phyloP scores from a whole-genome alignment of 2,329 filamentous ascomycete genomes.

The Aspergillus sclerotialis region DNA sequence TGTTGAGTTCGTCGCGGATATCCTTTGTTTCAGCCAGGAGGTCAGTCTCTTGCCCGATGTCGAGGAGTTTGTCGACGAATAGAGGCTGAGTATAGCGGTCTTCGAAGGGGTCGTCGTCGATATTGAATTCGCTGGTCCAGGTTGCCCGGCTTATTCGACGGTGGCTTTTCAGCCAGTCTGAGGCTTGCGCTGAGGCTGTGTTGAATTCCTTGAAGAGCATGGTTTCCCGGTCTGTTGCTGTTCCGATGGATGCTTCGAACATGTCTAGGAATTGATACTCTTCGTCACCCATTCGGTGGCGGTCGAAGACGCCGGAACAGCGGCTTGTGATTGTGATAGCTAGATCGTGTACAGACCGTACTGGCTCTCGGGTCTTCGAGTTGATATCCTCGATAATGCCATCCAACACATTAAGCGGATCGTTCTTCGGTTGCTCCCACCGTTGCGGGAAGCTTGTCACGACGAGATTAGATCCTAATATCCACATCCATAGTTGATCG shows the following conservation, averaged over 20 bases:
- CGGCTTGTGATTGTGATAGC: conserved; percentile 55
- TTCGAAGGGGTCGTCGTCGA: conserved; percentile 21
- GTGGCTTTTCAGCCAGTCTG: conserved; percentile 47
- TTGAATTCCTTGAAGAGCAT: conserved; percentile 56
- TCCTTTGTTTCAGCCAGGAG: conserved; percentile 60
- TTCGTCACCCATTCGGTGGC: conserved; percentile 51
- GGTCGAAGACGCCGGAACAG: conserved; percentile 55
- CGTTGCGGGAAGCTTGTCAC: conserved; percentile 39
- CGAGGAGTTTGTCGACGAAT: conserved; percentile 39
- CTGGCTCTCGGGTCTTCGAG: conserved; percentile 54
- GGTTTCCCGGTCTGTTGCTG: conserved; percentile 47
- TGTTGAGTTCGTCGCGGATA: conserved; percentile 61
- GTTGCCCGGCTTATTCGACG: conserved; percentile 31
- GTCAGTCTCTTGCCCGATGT: conserved; percentile 55
- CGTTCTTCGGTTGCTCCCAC: conserved; percentile 51
- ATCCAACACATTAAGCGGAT: conserved; percentile 57
- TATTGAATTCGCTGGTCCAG: conserved; percentile 9
- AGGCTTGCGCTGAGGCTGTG: conserved; percentile 50
- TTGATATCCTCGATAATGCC: conserved; percentile 58
- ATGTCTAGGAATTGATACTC: conserved; percentile 61
- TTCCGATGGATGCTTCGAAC: conserved; percentile 59
- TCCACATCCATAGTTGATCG: conserved; percentile 62
- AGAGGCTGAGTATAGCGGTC: conserved; percentile 29
- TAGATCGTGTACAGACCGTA: conserved; percentile 56
- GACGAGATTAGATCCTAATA: conserved; percentile 52